Evolutionary conservation across 371 early-diverging fungal genomes (phyloP).

Genomic region (Syncephalastrum monosporum): DNA sequence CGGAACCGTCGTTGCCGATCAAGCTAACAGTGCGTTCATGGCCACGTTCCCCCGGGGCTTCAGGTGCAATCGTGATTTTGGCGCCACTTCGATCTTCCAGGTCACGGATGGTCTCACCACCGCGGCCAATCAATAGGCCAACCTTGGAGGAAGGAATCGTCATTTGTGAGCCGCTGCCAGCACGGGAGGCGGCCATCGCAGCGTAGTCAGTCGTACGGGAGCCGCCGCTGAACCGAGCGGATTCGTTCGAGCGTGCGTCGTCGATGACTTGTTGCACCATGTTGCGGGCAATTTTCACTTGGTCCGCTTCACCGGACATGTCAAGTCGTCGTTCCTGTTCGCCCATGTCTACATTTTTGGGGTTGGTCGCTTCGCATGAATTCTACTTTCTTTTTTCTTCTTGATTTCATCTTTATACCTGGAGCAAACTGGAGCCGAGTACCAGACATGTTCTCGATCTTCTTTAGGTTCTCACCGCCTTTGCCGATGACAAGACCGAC

Average conservation of each 20-base stretch:
- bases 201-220: neutral
- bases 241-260: conserved; percentile 40
- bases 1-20: conserved; percentile 68
- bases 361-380: neutral
- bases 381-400: neutral
- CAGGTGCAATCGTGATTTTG: conserved; percentile 79
- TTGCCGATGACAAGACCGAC: conserved; percentile 88
- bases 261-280: conserved; percentile 58
- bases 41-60: conserved; percentile 48
- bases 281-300: conserved; percentile 60
- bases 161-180: conserved; percentile 42
- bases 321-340: conserved; percentile 63
- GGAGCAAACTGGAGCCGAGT: conserved; percentile 70
- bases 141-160: conserved; percentile 72
- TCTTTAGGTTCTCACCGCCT: conserved; percentile 79
- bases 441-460: conserved; percentile 74
- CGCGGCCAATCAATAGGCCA: conserved; percentile 87
- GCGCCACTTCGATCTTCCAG: conserved; percentile 82
- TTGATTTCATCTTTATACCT: conserved; percentile 33
- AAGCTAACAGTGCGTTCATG: conserved; percentile 69
- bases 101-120: conserved; percentile 88
- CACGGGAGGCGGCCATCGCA: conserved; percentile 13
- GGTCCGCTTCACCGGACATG: conserved; percentile 61
- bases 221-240: conserved; percentile 14
- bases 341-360: conserved; percentile 27